These are phyloP conservation scores for Mycena rosella DNA, from an alignment of 768 basidiomycete species.

Conservation along the genomic window DNA sequence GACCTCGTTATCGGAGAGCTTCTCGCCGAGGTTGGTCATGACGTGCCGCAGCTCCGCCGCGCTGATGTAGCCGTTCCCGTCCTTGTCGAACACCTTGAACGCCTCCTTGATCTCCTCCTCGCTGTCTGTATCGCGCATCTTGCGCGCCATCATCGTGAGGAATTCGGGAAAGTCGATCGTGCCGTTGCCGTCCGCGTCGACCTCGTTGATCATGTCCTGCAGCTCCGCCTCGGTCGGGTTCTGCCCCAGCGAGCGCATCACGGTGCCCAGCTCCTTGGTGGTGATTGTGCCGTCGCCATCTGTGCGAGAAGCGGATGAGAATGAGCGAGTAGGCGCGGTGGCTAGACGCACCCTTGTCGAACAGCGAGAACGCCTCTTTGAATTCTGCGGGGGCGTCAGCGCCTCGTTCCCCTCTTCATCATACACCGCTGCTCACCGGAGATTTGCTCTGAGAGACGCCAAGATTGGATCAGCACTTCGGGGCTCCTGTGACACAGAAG, in stretches of 20 bases:
- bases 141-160: slow-evolving; percentile 59
- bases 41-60: slow-evolving; percentile 86
- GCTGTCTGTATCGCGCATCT: slow-evolving; percentile 54
- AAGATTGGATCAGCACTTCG: not conserved
- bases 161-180: slow-evolving; percentile 64
- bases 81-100: slow-evolving; percentile 71
- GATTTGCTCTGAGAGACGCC: slow-evolving; percentile 38
- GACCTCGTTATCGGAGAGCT: slow-evolving; percentile 48
- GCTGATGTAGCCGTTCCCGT: slow-evolving; percentile 84
- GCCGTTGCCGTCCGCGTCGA: slow-evolving; percentile 59
- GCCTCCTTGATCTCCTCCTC: slow-evolving; percentile 63
- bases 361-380: slow-evolving; percentile 44
- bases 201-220: slow-evolving; percentile 63
- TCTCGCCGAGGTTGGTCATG: slow-evolving; percentile 78
- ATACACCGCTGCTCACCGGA: slow-evolving; percentile 33
- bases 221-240: slow-evolving; percentile 63
- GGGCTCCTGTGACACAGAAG: not conserved
- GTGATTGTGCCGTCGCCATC: slow-evolving; percentile 66
- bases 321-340: not conserved
- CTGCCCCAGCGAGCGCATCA: slow-evolving; percentile 64
- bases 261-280: slow-evolving; percentile 58
- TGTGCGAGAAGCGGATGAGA: too few species aligned
- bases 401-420: not conserved
- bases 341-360: slow-evolving; percentile 39
- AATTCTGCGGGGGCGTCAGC: slow-evolving; percentile 37